Base-by-base conservation (phyloP, 331 rosid species). In the Prunus yedoensis region DNA sequence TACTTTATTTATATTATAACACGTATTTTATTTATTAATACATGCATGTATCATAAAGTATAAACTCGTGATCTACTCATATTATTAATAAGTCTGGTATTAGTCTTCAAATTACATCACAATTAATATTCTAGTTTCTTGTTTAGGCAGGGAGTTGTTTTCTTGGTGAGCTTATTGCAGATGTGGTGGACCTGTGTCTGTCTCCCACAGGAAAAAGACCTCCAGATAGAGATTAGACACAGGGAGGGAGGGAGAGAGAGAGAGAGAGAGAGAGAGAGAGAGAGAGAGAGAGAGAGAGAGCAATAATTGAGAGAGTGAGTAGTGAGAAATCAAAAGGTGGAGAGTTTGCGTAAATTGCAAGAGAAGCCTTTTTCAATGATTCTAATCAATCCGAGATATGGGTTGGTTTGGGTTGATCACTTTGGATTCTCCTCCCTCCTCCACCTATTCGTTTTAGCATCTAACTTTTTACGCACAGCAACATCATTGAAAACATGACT, bases 301-400 rank as follows among this genome's bases (percentile, higher is more conserved):
- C 43, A 38, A 38, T 38, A 38, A 38, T 38, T 38, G 43, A 38
- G 43, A 38, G 57, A 17, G 45, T 3, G 54, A n/a, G 60, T 9
- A 27, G 68, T 66, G 83, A 78, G 16, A n/a, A 57, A 35, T 53
- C 78, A 77, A 76, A 57, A 59, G 62, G 57, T 1, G 27, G 38
- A 1, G 43, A 38, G 43, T 74, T 41, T 67, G 82, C 84, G 70
- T 81, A 79, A 79, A 56, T 79, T 78, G 86, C 80, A 78, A 83
- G 87, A 83, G 23, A 64, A 18, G 65, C 70, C 77, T 76, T 87
- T 80, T 61, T 10, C 83, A 21, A 77, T 75, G 72, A 77, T 86
- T 84, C 81, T 43, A 45, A 25, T 74, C 75, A 57, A 32, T 47
- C 27, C 9, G 21, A 17, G 62, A 57, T 12, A 23, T 51, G 8